Evolutionary conservation across 1,284 basidiomycete species (phyloP), one percentile per base, ranked within the genome.

Genomic region (Trametes polyzona): DNA sequence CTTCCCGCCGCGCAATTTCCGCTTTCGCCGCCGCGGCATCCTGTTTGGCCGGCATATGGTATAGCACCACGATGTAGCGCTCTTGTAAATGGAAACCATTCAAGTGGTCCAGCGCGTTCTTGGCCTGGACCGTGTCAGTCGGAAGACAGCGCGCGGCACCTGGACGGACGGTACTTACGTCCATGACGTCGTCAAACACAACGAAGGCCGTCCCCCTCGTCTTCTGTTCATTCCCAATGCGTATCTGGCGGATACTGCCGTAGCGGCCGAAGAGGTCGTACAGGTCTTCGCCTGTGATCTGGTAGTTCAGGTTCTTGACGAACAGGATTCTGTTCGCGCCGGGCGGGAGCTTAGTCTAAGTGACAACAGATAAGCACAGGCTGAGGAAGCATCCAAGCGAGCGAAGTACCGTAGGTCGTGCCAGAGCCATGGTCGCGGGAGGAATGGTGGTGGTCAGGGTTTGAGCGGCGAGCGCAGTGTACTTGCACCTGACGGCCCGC

Each of bases 61-160:
- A 98, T 26, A 99, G 78, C 14, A 99, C 96, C 51, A 96, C 93
- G 56, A 99, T 96, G 75, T 99, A 99, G 30, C 97, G 88, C 74
- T 98, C 96, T 78, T 97, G 95, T 61, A 99, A 76, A 77, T 99
- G 96, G 79, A 99, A 99, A 36, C 96, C 97, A 68, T 99, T 99
- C 70, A 99, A 74, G 73, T 97, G 93, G 70, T 96, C 95, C 54
- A 97, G 86, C 0, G 96, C 96, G 69, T 96, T 95, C 76, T 98
- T 98, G 16, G 93, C 94, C 88, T 95, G 67, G 14, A 44, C 58
- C 27, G 46, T 33, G 26, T 55, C 40, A 57, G 50, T n/a, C 24
- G 12, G 30, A 19, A 17, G 52, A 52, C 37, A 30, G 29, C 23
- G 32, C 42, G 36, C 47, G 60, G n/a, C 44, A 27, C 17, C 19